Percentiles rank a stretch among this genome's conserved stretches.
phyloP scores from a whole-genome alignment of 257 asterid genomes.

The Agastache rugosa region DNA sequence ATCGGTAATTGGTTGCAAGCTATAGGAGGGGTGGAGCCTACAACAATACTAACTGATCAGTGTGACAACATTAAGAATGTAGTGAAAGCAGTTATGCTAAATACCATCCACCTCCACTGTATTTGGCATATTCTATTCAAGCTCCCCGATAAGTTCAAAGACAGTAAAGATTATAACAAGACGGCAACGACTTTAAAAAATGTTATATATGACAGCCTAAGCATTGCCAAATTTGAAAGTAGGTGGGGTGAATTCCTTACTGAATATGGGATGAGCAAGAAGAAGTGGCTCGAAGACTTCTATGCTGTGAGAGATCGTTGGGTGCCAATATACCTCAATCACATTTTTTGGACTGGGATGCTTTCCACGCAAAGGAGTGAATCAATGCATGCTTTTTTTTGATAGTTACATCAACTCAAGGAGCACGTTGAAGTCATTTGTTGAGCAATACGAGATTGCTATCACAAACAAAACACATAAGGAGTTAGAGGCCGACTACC shows the following conservation, averaged over 20 bases:
- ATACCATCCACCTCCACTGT: background rate
- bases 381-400: background rate
- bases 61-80: background rate
- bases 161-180: background rate
- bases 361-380: background rate
- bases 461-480: too few species aligned
- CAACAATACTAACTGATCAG: background rate
- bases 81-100: background rate
- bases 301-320: background rate
- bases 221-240: background rate
- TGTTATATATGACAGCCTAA: background rate
- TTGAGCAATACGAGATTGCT: constrained; percentile 1
- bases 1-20: background rate
- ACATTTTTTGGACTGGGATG: background rate
- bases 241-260: background rate
- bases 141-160: background rate
- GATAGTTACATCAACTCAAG: background rate
- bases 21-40: background rate
- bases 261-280: too few species aligned
- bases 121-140: background rate
- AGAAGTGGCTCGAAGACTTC: background rate
- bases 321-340: background rate
- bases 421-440: background rate
- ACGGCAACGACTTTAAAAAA: too few species aligned
- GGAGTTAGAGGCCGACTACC: background rate